Evolutionary conservation across 345 rosid species (phyloP).

Genomic region (Viola odorata): DNA sequence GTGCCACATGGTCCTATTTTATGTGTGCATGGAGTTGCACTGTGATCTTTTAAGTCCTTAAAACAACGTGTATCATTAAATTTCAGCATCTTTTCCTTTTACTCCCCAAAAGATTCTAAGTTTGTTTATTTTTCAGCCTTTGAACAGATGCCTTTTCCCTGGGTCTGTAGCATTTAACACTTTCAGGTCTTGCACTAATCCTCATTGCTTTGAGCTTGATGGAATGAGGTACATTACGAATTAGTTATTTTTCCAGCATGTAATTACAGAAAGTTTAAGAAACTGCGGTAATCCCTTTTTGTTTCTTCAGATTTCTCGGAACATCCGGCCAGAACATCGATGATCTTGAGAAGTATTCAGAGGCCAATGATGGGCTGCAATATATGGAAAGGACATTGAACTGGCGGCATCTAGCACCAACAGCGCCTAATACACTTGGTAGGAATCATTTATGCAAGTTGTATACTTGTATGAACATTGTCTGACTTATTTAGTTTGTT

Average conservation of each 20-base stretch:
- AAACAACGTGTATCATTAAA: no score
- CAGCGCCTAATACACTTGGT: slow-evolving; percentile 97
- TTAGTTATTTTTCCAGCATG: background rate
- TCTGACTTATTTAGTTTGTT: slow-evolving; percentile 6
- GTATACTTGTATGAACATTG: background rate
- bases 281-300: background rate
- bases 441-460: slow-evolving; percentile 1
- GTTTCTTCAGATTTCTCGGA: slow-evolving; percentile 73
- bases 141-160: slow-evolving; percentile 88
- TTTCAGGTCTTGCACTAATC: slow-evolving; percentile 85
- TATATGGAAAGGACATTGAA: slow-evolving; percentile 84
- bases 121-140: slow-evolving; percentile 51
- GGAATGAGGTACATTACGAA: slow-evolving; percentile 43
- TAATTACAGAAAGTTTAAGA: background rate
- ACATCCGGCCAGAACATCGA: slow-evolving; percentile 98
- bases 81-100: no score
- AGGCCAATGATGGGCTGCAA: slow-evolving; percentile 71
- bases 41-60: no score
- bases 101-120: background rate
- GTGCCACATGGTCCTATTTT: no score
- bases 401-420: slow-evolving; percentile 98
- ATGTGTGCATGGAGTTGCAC: no score
- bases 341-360: slow-evolving; percentile 87
- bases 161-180: slow-evolving; percentile 82
- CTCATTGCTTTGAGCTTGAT: slow-evolving; percentile 93